Base-by-base conservation (phyloP, 371 early-diverging fungal species). In the Mucor saturninus region DNA sequence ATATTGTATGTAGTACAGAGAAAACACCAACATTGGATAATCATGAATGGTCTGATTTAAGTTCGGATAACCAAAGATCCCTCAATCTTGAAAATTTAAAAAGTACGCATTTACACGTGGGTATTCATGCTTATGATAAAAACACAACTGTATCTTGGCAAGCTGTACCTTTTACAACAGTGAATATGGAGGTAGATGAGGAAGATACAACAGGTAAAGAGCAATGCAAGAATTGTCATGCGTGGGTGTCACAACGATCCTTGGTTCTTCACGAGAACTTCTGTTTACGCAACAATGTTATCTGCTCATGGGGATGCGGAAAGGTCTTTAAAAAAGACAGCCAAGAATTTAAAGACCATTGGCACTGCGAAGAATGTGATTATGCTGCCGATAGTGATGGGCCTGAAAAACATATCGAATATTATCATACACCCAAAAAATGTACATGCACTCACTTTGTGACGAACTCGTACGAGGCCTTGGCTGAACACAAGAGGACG, bases 291-390 rank as follows among this genome's bases (percentile, higher is more conserved):
- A 92, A 96, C 65, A 94, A 95, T 69, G 64, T 74, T 1, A 65
- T 81, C 10, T 95, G 95, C 62, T 68, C 75, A 1, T 66, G 67
- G 28, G 81, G 81, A 14, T 95, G 95, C 71, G 72, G 77, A 1
- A 76, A 81, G 46, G 84, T 92, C 4, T 85, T 95, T 68, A 84
- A 86, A 63, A 89, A 86, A 40, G 74, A 69, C 2, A 83, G 83
- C 42, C 77, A 77, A 21, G 91, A 93, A n/a, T 59, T 79, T 10
- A 63, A 69, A 10, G 64, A 79, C 0, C 96, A 95, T 64, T 92
- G 93, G 90, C 96, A 96, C 70, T 96, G 95, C 73, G 81, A 80
- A 26, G 58, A 79, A 49, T 94, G 95, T 62, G 77, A 78, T 30
- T 62, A 71, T 64, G 79, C 83, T 50, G 90, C 92, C 48, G 64